Base-by-base conservation (phyloP, 1,284 basidiomycete genomes). In the Anthracocystis panici-leucophaei region DNA sequence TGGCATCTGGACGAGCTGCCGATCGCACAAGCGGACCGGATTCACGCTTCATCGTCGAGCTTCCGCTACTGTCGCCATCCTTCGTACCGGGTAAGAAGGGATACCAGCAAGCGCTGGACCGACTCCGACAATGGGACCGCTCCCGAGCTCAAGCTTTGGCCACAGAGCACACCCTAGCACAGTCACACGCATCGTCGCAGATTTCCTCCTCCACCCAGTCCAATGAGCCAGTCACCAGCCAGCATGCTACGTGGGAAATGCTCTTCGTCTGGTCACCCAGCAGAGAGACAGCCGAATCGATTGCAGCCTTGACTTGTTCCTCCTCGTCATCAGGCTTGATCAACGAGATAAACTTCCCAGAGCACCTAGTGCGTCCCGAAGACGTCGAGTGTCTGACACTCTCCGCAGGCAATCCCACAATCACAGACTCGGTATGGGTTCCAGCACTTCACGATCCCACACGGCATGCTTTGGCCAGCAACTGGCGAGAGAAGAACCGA, bases 81-180 rank as follows among this genome's bases (percentile, higher is more conserved):
- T 84, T 84, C 27, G 74, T 81, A 9, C 82, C 82, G 0, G 80
- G 81, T 0, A 84, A 79, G 60, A 75, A 70, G 21, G 82, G 82
- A 1, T 84, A 77, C 31, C 73, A 81, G 44, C 78, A 82, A 29
- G 80, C 77, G 3, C 55, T 67, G 3, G 56, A 60, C 16, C 74
- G 79, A 20, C 51, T 83, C 0, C 54, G 61, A 16, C 63, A 64
- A 8, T 83, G 82, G 82, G 82, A 83, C 41, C 29, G n/a, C 23
- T 46, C 62, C 5, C 63, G 79, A 38, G 54, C 69, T 48, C 25
- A 46, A 10, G 52, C 57, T 20, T 25, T 55, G 12, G 29, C 48
- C 1, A 65, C 63, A 1, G 35, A 57, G 4, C 62, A 60, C 3
- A 69, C 56, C 1, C 16, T 75, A 1, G 58, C 65, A 9, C 57